Base-by-base conservation (phyloP, 768 basidiomycete genomes). In the Leccinum subtestaceum region DNA sequence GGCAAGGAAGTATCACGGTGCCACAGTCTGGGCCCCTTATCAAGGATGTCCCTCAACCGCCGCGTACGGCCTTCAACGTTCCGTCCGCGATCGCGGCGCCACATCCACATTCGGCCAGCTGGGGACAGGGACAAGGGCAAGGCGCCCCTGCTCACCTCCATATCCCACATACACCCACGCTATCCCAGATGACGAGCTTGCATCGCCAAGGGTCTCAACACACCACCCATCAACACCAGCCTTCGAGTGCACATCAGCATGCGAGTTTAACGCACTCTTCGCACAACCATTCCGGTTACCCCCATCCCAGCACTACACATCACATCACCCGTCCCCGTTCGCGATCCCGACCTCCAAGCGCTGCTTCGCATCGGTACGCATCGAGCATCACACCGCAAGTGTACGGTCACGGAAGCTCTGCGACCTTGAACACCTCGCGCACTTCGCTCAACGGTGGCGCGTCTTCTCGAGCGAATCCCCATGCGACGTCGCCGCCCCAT, bases 281-380 rank as follows among this genome's bases (percentile, higher is more conserved):
- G 29, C 58, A 52, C 17, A 61, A 53, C 29, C 55, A 51, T 9
- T 60, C 68, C 2, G n/a, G 45, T n/a, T 43, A 55, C 46, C 59
- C 55, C 11, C 51, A 59, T 7, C 61, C 67, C 3, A 61, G 29
- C 53, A 57, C 60, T 0, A 25, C 72, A 2, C 63, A 67, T 5
- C 68, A 70, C 45, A n/a, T 29, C 7, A 47, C 46, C 5, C 69
- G 60, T 38, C 63, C 50, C 52, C 72, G 66, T 23, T 65, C 73
- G 19, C 71, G 60, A 4, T 61, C 69, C 12, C 57, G 73, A 36
- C 71, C 65, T 9, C 71, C 71, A 6, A 74, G 64, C 31, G 64
- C 72, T 29, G 63, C 73, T 11, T 73, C 73, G 9, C 72, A 74
- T 52, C 62, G 68, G 19, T 68, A 73, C 55, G 65, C 67, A 12